Percentiles rank a stretch among this genome's conserved stretches.
phyloP scores from a whole-genome alignment of 2,329 filamentous ascomycete species.

The Fusarium sp. region DNA sequence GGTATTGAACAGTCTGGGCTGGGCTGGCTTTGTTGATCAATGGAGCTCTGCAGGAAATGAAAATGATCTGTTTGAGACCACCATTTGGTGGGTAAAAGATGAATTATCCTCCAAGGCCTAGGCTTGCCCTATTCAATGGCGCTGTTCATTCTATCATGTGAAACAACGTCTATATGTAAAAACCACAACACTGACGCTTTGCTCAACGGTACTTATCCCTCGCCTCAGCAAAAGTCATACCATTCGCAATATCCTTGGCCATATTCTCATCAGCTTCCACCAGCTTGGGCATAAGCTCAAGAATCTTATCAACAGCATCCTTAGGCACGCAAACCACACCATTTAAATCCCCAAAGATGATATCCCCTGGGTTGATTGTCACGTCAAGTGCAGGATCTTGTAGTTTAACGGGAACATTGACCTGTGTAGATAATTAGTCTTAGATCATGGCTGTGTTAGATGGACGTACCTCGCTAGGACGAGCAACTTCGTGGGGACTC shows the following conservation, averaged over 20 bases:
- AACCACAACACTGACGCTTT: not conserved
- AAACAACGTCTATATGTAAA: not conserved
- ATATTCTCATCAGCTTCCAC: slow-evolving; percentile 32
- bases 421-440: not conserved
- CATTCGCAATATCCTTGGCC: not conserved
- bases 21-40: not conserved
- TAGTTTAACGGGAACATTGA: slow-evolving; percentile 18
- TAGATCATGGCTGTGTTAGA: fast-evolving
- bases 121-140: too few species aligned
- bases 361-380: not conserved
- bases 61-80: too few species aligned
- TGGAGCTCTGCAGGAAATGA: not conserved
- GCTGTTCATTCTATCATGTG: too few species aligned
- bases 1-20: not conserved
- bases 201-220: not conserved
- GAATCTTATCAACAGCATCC: not conserved
- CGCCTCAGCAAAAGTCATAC: not conserved
- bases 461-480: slow-evolving; percentile 1
- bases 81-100: too few species aligned
- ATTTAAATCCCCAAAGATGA: slow-evolving; percentile 17
- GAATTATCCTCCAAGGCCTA: too few species aligned
- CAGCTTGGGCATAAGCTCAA: slow-evolving; percentile 15
- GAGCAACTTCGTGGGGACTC: slow-evolving; percentile 9
- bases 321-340: slow-evolving; percentile 26
- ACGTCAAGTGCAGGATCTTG: slow-evolving; percentile 11